A percentile compares a stretch with the other conserved stretches of the same genome.
These are phyloP conservation scores for Pichia norvegensis DNA, from an alignment of 1,139 yeast species.

Conservation along the genomic window DNA sequence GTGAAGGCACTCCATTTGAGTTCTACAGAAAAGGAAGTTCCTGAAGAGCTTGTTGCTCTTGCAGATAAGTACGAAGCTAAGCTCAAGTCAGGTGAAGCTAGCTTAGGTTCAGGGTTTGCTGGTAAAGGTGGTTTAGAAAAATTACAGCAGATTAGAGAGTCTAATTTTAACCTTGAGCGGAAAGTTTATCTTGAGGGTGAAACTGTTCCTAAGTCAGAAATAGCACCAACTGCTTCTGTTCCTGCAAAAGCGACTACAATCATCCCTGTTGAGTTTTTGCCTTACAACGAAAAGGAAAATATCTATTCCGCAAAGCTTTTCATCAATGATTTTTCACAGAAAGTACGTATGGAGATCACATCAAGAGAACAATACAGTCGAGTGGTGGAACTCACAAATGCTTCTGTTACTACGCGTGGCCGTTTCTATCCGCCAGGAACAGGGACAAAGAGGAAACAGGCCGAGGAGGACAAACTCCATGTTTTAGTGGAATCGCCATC, in stretches of 20 bases:
- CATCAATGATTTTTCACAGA: slow-evolving; percentile 81
- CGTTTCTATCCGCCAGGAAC: slow-evolving; percentile 57
- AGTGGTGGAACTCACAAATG: slow-evolving; percentile 64
- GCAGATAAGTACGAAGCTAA: slow-evolving; percentile 52
- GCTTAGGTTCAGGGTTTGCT: slow-evolving; percentile 73
- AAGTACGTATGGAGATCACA: slow-evolving; percentile 52
- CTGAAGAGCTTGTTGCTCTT: slow-evolving; percentile 44
- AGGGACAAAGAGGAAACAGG: slow-evolving; percentile 32
- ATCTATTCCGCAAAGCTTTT: slow-evolving; percentile 59
- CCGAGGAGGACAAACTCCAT: slow-evolving; percentile 68
- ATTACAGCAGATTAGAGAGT: slow-evolving; percentile 61
- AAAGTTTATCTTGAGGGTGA: slow-evolving; percentile 29
- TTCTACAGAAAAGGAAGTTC: slow-evolving; percentile 34
- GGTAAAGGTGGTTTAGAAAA: slow-evolving; percentile 80
- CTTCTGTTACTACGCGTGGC: slow-evolving; percentile 82
- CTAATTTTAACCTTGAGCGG: slow-evolving; percentile 26
- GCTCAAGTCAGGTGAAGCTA: slow-evolving; percentile 63
- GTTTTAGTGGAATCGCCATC: slow-evolving; percentile 72
- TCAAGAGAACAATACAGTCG: slow-evolving; percentile 57
- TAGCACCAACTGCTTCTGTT: not conserved
- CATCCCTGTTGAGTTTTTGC: slow-evolving; percentile 33
- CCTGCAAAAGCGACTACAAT: slow-evolving; percentile 4
- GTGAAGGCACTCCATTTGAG: slow-evolving; percentile 51
- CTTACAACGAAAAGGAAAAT: slow-evolving; percentile 56
- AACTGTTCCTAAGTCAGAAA: slow-evolving; percentile 6